Conservation (phyloP, 1,284 basidiomycete genomes). For the Trametes hirsuta region DNA sequence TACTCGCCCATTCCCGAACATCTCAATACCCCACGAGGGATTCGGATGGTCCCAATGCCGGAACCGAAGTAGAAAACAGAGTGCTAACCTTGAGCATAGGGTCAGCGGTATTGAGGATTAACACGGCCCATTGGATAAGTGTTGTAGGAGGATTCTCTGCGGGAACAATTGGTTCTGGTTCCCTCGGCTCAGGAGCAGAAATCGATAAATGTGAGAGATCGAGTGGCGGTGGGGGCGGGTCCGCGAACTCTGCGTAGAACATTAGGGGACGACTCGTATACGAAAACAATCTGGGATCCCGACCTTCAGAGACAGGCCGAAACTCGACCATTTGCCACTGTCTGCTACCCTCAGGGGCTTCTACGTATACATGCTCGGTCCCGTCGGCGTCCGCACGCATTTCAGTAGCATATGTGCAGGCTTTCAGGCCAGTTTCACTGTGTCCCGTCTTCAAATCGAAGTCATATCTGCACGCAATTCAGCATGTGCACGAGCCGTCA, state of each 20-base stretch:
- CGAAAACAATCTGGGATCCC: constrained; percentile 5
- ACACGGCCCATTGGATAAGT: constrained; percentile 75
- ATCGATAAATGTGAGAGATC: constrained; percentile 32
- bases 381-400: constrained; percentile 47
- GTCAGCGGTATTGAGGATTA: constrained; percentile 74
- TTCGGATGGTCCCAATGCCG: too few species aligned
- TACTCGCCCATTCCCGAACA: too few species aligned
- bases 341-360: constrained; percentile 58
- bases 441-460: constrained; percentile 72
- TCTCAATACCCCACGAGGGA: neutral
- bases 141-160: constrained; percentile 55
- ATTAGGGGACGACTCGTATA: neutral
- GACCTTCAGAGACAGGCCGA: constrained; percentile 83
- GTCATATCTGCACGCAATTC: constrained; percentile 58
- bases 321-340: constrained; percentile 78
- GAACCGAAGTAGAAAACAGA: neutral
- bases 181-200: constrained; percentile 24
- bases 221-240: constrained; percentile 55
- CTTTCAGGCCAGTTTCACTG: constrained; percentile 76
- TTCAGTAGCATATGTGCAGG: constrained; percentile 78
- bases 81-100: constrained; percentile 64
- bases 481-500: constrained; percentile 8
- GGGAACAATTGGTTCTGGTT: constrained; percentile 53
- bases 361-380: constrained; percentile 63
- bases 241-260: constrained; percentile 63